Conservation (phyloP, 2,329 filamentous ascomycete genomes). For the Aspergillus neoniger region DNA sequence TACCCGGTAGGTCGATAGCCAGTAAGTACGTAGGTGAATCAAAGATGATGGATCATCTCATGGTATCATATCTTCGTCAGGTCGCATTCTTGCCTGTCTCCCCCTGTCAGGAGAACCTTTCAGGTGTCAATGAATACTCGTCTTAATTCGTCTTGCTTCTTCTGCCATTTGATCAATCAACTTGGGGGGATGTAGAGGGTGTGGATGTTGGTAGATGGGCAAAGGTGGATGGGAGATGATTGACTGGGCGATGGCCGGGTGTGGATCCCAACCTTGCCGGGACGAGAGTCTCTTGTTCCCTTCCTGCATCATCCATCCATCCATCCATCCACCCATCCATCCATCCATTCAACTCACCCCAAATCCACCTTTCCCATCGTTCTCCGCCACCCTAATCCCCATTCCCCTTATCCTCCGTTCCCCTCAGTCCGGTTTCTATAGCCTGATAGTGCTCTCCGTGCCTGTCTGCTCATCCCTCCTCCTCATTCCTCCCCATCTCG, state of each 20-base stretch:
- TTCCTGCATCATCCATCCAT: slow-evolving; percentile 5
- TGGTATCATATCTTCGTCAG: slow-evolving; percentile 2
- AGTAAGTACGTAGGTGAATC: too few species aligned
- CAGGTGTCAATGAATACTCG: neutral
- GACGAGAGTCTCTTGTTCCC: slow-evolving; percentile 3
- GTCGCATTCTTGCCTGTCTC: neutral
- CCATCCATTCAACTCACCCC: neutral
- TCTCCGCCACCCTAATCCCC: neutral
- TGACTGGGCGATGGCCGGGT: neutral
- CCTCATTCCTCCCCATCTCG: neutral
- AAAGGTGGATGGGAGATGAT: neutral
- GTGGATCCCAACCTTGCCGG: slow-evolving; percentile 9
- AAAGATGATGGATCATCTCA: slow-evolving; percentile 6
- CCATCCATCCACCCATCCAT: neutral
- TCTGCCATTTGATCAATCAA: slow-evolving; percentile 1
- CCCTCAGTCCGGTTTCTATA: slow-evolving; percentile 8
- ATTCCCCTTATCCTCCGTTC: slow-evolving; percentile 9
- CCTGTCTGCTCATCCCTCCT: neutral
- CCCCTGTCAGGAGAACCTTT: neutral
- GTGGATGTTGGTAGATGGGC: neutral
- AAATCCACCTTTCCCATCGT: neutral
- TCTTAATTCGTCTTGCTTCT: neutral
- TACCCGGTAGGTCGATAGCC: too few species aligned
- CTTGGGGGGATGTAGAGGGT: neutral
- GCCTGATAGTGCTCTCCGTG: neutral